Conservation (phyloP, 257 asterid species). For the Primulina huaijiensis region DNA sequence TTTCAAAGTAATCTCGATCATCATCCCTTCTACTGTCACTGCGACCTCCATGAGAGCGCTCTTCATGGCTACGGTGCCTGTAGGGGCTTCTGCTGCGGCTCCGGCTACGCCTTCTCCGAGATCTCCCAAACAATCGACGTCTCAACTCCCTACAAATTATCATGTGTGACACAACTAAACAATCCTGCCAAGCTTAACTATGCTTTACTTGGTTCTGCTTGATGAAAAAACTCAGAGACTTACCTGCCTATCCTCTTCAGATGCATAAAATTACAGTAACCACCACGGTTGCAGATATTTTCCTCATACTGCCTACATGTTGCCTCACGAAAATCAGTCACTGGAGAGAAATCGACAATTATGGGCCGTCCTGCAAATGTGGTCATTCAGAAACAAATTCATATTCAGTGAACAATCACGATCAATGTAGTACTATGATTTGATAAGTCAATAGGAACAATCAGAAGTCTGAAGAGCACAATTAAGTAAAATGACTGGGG, state of each 20-base stretch:
- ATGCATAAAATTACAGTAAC: constrained; percentile 99
- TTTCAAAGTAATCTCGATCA: constrained; percentile 68
- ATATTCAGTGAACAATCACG: background rate
- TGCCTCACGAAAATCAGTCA: constrained; percentile 96
- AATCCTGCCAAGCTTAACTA: background rate
- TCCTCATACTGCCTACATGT: constrained; percentile 98
- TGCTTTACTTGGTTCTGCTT: too few species aligned
- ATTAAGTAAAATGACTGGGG: background rate
- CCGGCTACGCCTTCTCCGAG: constrained; percentile 47
- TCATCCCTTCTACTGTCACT: constrained; percentile 74
- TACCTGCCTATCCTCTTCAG: constrained; percentile 92
- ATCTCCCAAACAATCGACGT: constrained; percentile 77
- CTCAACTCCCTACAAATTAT: constrained; percentile 56
- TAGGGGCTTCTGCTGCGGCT: constrained; percentile 90
- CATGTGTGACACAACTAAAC: background rate
- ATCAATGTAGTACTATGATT: background rate
- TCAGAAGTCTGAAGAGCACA: background rate
- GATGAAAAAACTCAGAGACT: constrained; percentile 1
- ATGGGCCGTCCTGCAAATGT: constrained; percentile 77
- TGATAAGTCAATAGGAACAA: background rate
- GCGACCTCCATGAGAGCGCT: constrained; percentile 61
- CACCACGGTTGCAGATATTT: constrained; percentile 92
- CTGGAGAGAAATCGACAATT: constrained; percentile 94
- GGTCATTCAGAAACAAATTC: constrained; percentile 16
- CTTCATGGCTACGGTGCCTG: constrained; percentile 87